Evolutionary conservation across 306 rosid species (phyloP), one percentile per base, ranked within the genome.

Genomic region (Begonia masoniana): DNA sequence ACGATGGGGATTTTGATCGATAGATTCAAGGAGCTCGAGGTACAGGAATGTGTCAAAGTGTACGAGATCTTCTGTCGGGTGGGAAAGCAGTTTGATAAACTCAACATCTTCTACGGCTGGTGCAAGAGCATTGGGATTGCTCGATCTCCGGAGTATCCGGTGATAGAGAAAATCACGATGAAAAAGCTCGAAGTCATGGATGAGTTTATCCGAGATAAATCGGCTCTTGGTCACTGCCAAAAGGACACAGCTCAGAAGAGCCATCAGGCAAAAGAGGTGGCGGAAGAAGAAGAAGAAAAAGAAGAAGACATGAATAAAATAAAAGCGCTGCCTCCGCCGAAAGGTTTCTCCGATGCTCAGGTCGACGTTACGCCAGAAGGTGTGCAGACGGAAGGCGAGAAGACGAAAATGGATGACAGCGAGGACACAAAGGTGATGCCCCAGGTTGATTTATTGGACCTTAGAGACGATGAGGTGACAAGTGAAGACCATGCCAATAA

Each of bases 121-220:
- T 59, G 83, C 65, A 86, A 61, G 72, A 70, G 12, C 10, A 69
- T 62, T 48, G 96, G 93, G 15, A 58, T 92, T 10, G 85, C 83
- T 3, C 92, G 96, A 43, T 74, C 93, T 19, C 75, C 96, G 0
- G 96, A 92, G 64, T 92, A 81, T 50, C 99, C 99, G 0, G 88
- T 81, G 12, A 58, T 86, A 6, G 99, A 92, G 46, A 86, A 47
- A 67, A 74, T 92, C 55, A 79, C 95, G 0, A 70, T 66, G 0
- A 81, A 75, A 62, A 81, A 92, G 72, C 76, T 86, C 12, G 80
- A 86, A 69, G 64, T 80, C 46, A 86, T 92, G 93, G 99, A 86
- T 19, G 84, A 86, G 31, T 75, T 73, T 55, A 86, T 92, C 13
- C 70, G 66, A 23, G 93, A 79, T 59, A 86, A 77, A 66, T 57